Base-by-base conservation (phyloP, 176 grass and related monocot genomes). In the Coix lacrymajobi region DNA sequence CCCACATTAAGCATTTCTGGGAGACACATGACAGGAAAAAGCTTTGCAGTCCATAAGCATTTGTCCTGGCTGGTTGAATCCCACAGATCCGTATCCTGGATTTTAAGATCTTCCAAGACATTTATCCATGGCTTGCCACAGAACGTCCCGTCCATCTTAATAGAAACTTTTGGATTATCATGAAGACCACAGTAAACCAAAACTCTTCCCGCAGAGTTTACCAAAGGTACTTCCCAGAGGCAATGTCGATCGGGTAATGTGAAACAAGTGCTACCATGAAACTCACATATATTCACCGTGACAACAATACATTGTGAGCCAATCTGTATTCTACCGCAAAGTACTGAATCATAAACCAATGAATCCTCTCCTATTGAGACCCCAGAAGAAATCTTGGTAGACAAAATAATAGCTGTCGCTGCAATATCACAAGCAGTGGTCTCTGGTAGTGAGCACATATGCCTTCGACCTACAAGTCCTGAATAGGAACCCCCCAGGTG, bases 221-320 rank as follows among this genome's bases (percentile, higher is more conserved):
- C 71, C 75, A 98, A 75, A 81, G 95, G 95, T 38, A 98, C 90
- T 98, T 94, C 86, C 95, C 95, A 98, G 33, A 98, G 81, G 91
- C 95, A 98, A 75, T 93, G 90, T 16, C 90, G 84, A 85, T 93
- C 88, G 77, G 90, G 92, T 86, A 98, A 89, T 73, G 83, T 81
- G 71, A 94, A 98, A 61, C 60, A 52, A 41, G 51, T 73, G 38
- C 32, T 82, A 70, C 80, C 66, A 11, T 71, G 57, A 76, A 82
- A 82, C 66, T 86, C 84, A 65, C 22, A 19, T 68, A 94, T 83
- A 67, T 91, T 92, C 64, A 98, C 80, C 57, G 92, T 84, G 57
- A 98, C 92, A 75, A 98, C 90, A 82, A 98, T 94, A 39, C 84
- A 98, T 69, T 88, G 92, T 11, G 95, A 98, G 24, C 95, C 95